phyloP scores from a whole-genome alignment of 192 early-diverging fungal genomes.

The Anaeromyces robustus region DNA sequence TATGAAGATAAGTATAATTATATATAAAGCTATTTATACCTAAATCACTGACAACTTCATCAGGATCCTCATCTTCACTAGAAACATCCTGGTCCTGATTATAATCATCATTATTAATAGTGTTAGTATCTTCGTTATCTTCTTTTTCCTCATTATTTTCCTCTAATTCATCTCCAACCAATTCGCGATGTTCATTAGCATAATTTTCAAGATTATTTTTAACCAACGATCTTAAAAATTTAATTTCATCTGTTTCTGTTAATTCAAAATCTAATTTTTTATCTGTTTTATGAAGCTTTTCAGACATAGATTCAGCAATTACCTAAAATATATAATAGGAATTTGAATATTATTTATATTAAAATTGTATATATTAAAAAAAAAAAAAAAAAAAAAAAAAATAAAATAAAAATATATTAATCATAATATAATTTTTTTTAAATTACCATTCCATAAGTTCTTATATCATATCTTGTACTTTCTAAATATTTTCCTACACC shows the following conservation, averaged over 20 bases:
- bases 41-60: background rate
- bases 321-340: background rate
- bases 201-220: background rate
- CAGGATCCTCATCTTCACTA: background rate
- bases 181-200: background rate
- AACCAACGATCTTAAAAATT: background rate
- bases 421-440: background rate
- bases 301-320: background rate
- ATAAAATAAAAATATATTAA: too few relatives aligned
- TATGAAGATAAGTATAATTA: too few relatives aligned
- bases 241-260: background rate
- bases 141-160: background rate
- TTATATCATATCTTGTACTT: background rate
- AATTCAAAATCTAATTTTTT: background rate
- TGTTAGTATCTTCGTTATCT: background rate
- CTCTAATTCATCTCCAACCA: background rate
- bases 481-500: background rate
- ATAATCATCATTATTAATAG: background rate
- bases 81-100: background rate
- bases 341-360: too few relatives aligned
- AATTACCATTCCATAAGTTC: background rate
- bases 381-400: too few relatives aligned
- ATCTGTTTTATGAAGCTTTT: background rate
- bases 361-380: too few relatives aligned
- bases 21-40: background rate